These are phyloP conservation scores for Diddensiella transvaalensis DNA, from an alignment of 805 yeast species.

Conservation along the genomic window DNA sequence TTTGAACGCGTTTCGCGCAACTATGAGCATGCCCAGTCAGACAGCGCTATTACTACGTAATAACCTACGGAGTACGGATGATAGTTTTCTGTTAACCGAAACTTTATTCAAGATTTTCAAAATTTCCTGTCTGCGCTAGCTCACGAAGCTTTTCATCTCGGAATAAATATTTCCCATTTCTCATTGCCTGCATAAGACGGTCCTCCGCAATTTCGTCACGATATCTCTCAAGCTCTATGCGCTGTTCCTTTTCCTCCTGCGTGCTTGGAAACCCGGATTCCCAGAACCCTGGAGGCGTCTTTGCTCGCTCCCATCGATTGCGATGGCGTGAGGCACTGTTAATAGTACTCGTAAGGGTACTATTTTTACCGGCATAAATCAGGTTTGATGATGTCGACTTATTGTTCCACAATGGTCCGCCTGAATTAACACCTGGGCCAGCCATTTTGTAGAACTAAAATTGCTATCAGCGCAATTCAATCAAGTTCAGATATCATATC, in stretches of 20 bases:
- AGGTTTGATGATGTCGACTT: constrained; percentile 13
- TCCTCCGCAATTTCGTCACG: constrained; percentile 40
- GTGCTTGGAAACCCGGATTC: constrained; percentile 57
- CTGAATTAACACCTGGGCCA: constrained; percentile 27
- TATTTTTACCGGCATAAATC: neutral
- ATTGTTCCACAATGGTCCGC: constrained; percentile 33
- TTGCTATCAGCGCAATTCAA: neutral
- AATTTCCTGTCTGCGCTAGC: neutral
- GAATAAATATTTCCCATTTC: constrained; percentile 45
- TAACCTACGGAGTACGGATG: neutral
- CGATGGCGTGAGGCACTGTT: constrained; percentile 25
- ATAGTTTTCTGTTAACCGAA: neutral
- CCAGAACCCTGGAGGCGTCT: constrained; percentile 58
- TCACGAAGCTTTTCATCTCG: constrained; percentile 27
- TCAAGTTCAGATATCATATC: neutral
- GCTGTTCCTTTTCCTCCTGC: constrained; percentile 45
- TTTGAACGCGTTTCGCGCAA: neutral
- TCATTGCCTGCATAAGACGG: constrained; percentile 43
- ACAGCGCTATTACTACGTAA: neutral
- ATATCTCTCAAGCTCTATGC: constrained; percentile 32
- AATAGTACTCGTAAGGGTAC: constrained; percentile 9
- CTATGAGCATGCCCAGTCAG: neutral
- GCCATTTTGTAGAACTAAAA: constrained; percentile 32
- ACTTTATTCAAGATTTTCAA: neutral
- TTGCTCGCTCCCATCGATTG: constrained; percentile 36